Evolutionary conservation across 208 protist genomes (phyloP), one percentile per base, ranked within the genome.

Genomic region (Leishmania braziliensis): DNA sequence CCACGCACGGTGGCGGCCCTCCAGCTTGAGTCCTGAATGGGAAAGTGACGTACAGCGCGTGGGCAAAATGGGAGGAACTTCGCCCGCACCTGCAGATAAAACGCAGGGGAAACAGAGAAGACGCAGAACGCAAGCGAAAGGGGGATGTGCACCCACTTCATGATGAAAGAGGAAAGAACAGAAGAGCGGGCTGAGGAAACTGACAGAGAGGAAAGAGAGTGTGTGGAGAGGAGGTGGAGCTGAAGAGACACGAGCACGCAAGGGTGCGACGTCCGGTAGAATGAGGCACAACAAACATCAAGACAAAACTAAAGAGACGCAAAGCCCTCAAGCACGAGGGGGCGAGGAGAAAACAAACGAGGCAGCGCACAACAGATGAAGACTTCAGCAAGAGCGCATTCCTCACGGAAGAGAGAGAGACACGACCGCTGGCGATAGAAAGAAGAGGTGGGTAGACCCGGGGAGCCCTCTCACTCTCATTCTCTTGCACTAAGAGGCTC

Each of bases 141-240:
- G n/a, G 26, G 3, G 9, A 29, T 36, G 18, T 20, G 53, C 53
- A 56, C 10, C 43, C 43, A 20, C 53, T 12, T 56, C 10, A 20
- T 0, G 53, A 56, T 56, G 53, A 23, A 20, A 56, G 56, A 71
- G 54, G 62, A 51, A 78, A 75, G 51, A 77, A 66, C 5, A 77
- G 20, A 65, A 63, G 54, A 16, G 26, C 1, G 1, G 72, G 20
- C 39, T 50, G 18, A 73, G 5, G 8, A 8, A 53, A 20, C 48
- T 50, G 18, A 73, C 23, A 73, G 48, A 73, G 43, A 73, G 10
- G 48, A 73, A 73, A 9, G 23, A 29, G 23, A 46, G 60, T 29
- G 23, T 62, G 56, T 18, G 3, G 6, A 0, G 48, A 58, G 71
- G 26, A 36, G 23, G 12, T 16, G 14, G 26, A 43, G n/a, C 60